These are phyloP conservation scores for Geosmithia morbida DNA, from an alignment of 2,329 filamentous ascomycete genomes.

Conservation along the genomic window DNA sequence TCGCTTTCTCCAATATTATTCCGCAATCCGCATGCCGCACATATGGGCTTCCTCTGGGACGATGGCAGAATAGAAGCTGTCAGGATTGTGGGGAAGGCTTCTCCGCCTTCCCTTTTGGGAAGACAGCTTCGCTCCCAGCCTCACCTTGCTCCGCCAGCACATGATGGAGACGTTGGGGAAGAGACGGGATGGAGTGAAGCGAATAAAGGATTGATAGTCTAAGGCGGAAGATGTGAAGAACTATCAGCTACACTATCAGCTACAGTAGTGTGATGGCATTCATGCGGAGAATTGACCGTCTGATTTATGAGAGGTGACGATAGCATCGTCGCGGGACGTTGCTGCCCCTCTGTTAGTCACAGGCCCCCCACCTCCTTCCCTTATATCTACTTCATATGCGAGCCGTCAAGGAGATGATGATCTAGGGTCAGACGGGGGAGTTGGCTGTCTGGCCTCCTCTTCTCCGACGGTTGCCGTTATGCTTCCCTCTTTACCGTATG, in stretches of 20 bases:
- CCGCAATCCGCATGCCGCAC: background rate
- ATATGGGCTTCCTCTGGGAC: background rate
- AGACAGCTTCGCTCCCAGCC: background rate
- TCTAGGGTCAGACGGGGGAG: too few species aligned
- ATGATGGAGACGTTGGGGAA: background rate
- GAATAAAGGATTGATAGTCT: background rate
- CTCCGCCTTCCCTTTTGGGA: background rate
- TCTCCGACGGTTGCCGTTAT: too few species aligned
- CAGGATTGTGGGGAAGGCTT: background rate
- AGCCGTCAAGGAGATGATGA: too few species aligned
- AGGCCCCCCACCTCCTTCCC: too few species aligned
- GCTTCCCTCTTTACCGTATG: too few species aligned
- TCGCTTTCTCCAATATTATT: background rate
- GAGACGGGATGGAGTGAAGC: background rate
- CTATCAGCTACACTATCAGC: background rate
- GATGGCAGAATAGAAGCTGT: background rate
- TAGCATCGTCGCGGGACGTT: background rate
- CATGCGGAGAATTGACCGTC: background rate
- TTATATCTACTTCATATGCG: too few species aligned
- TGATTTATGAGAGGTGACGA: background rate
- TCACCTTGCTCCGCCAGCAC: background rate
- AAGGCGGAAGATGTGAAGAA: too few species aligned
- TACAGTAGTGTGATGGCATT: background rate
- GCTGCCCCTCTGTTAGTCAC: too few species aligned
- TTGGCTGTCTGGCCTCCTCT: too few species aligned